Evolutionary conservation across 75 land plant genomes (phyloP), one percentile per base, ranked within the genome.

Genomic region (Cupressus sempervirens): DNA sequence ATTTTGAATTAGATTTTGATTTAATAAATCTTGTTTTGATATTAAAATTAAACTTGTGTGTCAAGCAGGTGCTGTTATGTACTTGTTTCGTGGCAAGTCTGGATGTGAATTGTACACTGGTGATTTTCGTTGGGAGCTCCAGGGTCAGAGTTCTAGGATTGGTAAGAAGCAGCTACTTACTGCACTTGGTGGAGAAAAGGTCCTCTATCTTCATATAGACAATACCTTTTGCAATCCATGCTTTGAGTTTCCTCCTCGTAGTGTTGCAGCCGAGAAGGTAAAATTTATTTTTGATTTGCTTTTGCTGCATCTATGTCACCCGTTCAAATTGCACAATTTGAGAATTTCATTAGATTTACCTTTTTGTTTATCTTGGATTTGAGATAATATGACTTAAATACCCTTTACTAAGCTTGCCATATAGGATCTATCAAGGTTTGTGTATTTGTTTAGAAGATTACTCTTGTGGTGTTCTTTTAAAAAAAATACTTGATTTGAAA

Each of bases 71-170:
- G 89, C 94, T 50, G 91, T 92, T 2, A 94, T 94, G 96, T 90
- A 85, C 73, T 89, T 94, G 81, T 94, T 94, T 84, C 89, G 90
- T n/a, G 96, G 96, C 26, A 88, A 88, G 1, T 92, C 91, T 84
- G 96, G 96, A 4, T 87, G 87, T 38, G 83, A 90, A 68, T 87
- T 94, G 0, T 88, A 89, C 84, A 92, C 96, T 11, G 96, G 96
- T 23, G 94, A 92, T 88, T 94, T 92, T 83, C 92, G 96, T 0
- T 94, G 96, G 96, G 93, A 94, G 83, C 23, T 46, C n/a, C 75
- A 7, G n/a, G 41, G 70, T 53, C 54, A 83, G 80, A 87, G 88
- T 79, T 79, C 90, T 14, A 40, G 87, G 34, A 26, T 32, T 16
- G 88, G 84, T 50, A 90, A 86, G 75, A 56, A 76, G 29, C 77